Percentiles rank a stretch among this genome's conserved stretches.
Conservation (phyloP, 371 early-diverging fungal species). For the Mortierella sp. region DNA sequence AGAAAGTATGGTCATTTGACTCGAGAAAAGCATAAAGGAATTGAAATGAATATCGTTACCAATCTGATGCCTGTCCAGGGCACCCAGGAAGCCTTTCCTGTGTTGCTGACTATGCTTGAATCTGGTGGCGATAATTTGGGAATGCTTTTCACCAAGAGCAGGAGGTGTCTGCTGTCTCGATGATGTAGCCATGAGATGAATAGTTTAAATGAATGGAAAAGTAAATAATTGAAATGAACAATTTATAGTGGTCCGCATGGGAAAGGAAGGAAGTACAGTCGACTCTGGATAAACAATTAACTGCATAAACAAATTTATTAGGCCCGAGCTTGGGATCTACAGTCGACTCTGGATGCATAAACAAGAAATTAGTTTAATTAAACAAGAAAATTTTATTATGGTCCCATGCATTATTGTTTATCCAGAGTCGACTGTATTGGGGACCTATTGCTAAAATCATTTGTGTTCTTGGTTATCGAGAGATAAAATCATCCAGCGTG, state of each 20-base stretch:
- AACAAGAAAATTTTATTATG: background rate
- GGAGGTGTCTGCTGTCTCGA: too few relatives aligned
- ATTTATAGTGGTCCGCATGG: background rate
- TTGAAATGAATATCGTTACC: constrained; percentile 15
- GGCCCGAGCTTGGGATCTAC: too few relatives aligned
- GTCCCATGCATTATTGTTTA: background rate
- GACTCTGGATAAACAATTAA: too few relatives aligned
- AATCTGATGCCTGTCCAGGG: constrained; percentile 47
- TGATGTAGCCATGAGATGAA: background rate
- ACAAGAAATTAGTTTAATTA: too few relatives aligned
- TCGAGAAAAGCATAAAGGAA: background rate
- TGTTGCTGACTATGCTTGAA: constrained; percentile 2
- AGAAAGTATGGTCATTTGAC: background rate
- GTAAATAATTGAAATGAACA: background rate
- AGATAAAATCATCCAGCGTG: too few relatives aligned
- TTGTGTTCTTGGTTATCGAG: too few relatives aligned
- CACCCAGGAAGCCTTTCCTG: constrained; percentile 38
- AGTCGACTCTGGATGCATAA: too few relatives aligned
- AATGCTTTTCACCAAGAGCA: constrained; percentile 24
- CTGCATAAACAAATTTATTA: too few relatives aligned
- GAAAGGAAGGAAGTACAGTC: background rate
- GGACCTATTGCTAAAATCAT: too few relatives aligned
- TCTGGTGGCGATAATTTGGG: background rate
- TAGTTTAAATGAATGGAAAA: background rate
- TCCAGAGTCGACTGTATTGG: background rate